phyloP scores from a whole-genome alignment of 495 filamentous ascomycete genomes.

The Aspergillus nanangensis region DNA sequence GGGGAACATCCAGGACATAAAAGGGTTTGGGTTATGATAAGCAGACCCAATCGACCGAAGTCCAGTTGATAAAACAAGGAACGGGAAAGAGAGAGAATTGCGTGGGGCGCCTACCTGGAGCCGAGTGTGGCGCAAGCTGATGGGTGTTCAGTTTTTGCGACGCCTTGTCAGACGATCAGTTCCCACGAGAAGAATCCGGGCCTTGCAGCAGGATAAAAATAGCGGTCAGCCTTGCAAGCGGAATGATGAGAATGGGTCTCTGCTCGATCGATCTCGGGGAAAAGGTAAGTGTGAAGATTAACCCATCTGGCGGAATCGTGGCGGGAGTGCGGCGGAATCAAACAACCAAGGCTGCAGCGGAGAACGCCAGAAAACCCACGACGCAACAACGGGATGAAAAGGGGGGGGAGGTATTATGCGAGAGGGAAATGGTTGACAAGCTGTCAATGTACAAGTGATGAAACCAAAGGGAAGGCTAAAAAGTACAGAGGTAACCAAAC shows the following conservation, averaged over 20 bases:
- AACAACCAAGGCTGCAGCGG: slow-evolving; percentile 16
- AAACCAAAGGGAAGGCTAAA: no score
- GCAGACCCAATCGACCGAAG: neutral
- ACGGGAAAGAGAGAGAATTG: slow-evolving; percentile 15
- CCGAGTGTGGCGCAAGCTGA: slow-evolving; percentile 53
- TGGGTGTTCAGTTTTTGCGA: slow-evolving; percentile 36
- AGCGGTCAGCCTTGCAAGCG: slow-evolving; percentile 18
- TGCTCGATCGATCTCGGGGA: slow-evolving; percentile 9
- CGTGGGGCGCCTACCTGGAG: slow-evolving; percentile 44
- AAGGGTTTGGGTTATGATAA: neutral
- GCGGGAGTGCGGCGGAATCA: slow-evolving; percentile 11
- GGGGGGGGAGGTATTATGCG: slow-evolving; percentile 7
- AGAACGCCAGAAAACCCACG: slow-evolving; percentile 7
- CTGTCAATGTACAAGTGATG: slow-evolving; percentile 9
- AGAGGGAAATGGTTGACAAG: slow-evolving; percentile 5
- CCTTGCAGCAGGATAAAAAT: slow-evolving; percentile 18
- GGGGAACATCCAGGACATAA: neutral
- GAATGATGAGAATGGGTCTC: slow-evolving; percentile 6
- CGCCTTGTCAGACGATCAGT: slow-evolving; percentile 19
- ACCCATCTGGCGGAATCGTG: slow-evolving; percentile 18
- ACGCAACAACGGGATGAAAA: slow-evolving; percentile 6
- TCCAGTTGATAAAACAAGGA: slow-evolving; percentile 2
- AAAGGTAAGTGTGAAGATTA: slow-evolving; percentile 7
- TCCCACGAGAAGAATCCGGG: slow-evolving; percentile 6
- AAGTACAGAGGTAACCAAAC: no score